phyloP scores from a whole-genome alignment of 75 land plant species.

The Cunninghamia lanceolata region DNA sequence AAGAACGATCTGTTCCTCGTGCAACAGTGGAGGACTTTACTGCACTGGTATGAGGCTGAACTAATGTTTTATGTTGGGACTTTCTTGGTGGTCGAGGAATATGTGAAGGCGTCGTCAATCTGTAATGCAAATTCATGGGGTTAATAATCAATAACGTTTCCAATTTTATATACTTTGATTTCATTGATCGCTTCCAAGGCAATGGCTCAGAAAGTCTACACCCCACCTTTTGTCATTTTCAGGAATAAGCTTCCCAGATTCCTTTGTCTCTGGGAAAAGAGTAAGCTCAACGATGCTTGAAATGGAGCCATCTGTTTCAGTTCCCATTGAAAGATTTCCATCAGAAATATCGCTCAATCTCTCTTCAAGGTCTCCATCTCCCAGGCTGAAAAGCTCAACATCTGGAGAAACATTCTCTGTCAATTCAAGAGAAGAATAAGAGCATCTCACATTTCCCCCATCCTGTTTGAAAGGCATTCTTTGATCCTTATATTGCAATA shows the following conservation, averaged over 20 bases:
- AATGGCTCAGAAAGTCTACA: neutral
- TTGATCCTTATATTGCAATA: neutral
- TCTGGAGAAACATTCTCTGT: constrained; percentile 33
- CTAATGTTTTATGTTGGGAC: neutral
- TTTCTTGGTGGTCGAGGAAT: constrained; percentile 13
- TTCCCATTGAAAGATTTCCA: constrained; percentile 55
- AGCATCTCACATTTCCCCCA: constrained; percentile 6
- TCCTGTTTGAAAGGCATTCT: neutral
- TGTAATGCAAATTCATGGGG: constrained; percentile 3
- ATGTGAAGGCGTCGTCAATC: constrained; percentile 5
- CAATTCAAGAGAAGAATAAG: constrained; percentile 11
- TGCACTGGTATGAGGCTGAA: neutral
- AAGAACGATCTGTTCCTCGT: neutral
- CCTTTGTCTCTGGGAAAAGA: constrained; percentile 47
- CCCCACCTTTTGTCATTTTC: constrained; percentile 3
- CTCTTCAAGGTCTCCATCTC: constrained; percentile 55
- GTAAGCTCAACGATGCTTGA: constrained; percentile 47
- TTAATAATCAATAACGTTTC: neutral
- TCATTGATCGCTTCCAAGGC: neutral
- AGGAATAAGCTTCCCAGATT: constrained; percentile 8
- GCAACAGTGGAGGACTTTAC: neutral
- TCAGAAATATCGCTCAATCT: constrained; percentile 74
- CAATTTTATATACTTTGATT: neutral
- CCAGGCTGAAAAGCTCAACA: constrained; percentile 45
- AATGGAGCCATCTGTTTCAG: constrained; percentile 69